A percentile compares a stretch with the other conserved stretches of the same genome.
Evolutionary conservation across 2,329 filamentous ascomycete species (phyloP).

Genomic region (Curvularia eragrostidis): DNA sequence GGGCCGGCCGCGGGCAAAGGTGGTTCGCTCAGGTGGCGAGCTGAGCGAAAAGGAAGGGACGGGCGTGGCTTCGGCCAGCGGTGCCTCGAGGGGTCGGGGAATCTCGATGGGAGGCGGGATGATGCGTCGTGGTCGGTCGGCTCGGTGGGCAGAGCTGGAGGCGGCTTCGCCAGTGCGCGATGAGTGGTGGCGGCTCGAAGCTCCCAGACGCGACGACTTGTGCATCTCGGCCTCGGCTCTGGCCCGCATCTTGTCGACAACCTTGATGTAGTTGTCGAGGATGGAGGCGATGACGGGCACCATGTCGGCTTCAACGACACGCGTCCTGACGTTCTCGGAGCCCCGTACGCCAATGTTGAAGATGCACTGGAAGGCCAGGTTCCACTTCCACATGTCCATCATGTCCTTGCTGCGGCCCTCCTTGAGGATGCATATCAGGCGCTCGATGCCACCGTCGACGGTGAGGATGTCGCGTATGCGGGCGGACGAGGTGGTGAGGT

Average conservation of each 20-base stretch:
- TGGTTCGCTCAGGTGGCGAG: constrained; percentile 74
- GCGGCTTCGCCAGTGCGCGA: constrained; percentile 49
- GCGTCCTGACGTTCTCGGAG: constrained; percentile 89
- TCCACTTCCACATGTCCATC: constrained; percentile 99
- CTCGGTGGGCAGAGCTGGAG: constrained; percentile 49
- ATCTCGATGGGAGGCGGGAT: constrained; percentile 87
- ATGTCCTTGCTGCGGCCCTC: constrained; percentile 95
- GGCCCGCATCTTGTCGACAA: constrained; percentile 89
- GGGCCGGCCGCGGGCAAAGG: constrained; percentile 64
- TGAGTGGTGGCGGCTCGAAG: constrained; percentile 50
- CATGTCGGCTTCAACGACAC: constrained; percentile 98
- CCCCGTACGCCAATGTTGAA: constrained; percentile 98
- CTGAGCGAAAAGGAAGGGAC: constrained; percentile 69
- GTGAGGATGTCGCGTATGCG: constrained; percentile 97
- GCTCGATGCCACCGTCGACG: constrained; percentile 97
- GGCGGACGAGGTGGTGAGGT: constrained; percentile 96
- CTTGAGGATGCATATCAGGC: constrained; percentile 96
- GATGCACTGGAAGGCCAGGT: constrained; percentile 96
- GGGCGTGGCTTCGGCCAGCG: constrained; percentile 66
- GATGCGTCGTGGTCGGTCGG: constrained; percentile 68
- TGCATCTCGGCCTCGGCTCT: constrained; percentile 82
- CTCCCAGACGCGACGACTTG: constrained; percentile 57
- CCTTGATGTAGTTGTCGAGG: constrained; percentile 96
- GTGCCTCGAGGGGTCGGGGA: constrained; percentile 59
- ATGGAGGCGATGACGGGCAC: constrained; percentile 98